Base-by-base conservation (phyloP, 129 eudicot genomes). In the Helianthus tuberosus region DNA sequence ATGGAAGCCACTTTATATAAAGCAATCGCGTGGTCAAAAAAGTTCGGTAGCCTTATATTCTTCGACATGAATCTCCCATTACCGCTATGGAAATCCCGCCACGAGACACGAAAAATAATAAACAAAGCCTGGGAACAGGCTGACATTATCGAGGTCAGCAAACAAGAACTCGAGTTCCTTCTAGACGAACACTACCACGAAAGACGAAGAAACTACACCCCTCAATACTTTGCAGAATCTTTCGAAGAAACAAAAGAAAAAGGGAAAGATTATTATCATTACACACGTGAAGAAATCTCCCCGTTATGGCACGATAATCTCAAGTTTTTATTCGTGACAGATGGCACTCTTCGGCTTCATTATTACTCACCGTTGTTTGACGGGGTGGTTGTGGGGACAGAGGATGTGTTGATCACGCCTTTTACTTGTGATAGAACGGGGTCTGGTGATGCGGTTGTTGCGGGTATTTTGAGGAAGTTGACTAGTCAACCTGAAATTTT, bases 371-470 rank as follows among this genome's bases (percentile, higher is more conserved):
- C 97, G 27, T 63, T 74, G 44, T 90, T 94, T 59, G 96, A 94
- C 29, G 98, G 97, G 16, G 97, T 84, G 29, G 97, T 88, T 51
- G 81, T 86, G 12, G 97, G 98, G 68, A 94, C 97, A 0, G 98
- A 94, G 57, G 98, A 94, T 51, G 98, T 94, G 51, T 84, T 94
- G 41, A 90, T 94, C 50, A 88, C 98, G 2, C 98, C 98, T 6
- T 90, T 88, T 38, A 94, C 98, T 32, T 90, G 97, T 75, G 98
- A 94, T 68, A 79, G 98, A 76, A 88, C 98, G 7, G 98, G 98
- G 16, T 94, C 98, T 5, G 98, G 98, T 47, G 98, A 94, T 74
- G 97, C 97, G 15, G 86, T 94, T 64, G 98, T 94, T 69, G 98
- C 97, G 32, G 98, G 76, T 35, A 90, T 94, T 23, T 76, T 94